A percentile compares a stretch with the other conserved stretches of the same genome.
These are phyloP conservation scores for Xylaria digitata DNA, from an alignment of 2,329 filamentous ascomycete genomes.

Conservation along the genomic window DNA sequence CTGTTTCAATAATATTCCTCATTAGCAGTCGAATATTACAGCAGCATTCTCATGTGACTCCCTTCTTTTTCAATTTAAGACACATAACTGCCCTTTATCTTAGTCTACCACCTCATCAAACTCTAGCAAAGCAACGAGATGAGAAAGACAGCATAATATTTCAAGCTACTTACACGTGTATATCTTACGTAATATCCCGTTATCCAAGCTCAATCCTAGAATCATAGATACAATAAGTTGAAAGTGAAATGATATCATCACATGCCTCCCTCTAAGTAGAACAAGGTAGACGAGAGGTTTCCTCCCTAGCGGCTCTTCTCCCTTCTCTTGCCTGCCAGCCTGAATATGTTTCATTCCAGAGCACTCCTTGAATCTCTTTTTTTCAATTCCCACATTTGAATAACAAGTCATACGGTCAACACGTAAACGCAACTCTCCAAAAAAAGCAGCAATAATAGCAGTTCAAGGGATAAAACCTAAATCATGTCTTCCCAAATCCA, in stretches of 20 bases:
- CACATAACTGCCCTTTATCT: neutral
- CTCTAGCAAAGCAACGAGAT: neutral
- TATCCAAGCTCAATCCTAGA: conserved; percentile 17
- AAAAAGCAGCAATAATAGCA: conserved; percentile 2
- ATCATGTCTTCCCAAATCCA: conserved; percentile 37
- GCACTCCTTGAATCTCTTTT: neutral
- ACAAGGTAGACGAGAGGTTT: neutral
- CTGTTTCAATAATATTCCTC: neutral
- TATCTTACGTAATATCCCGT: conserved; percentile 22
- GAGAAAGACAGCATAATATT: conserved; percentile 1
- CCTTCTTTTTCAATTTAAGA: neutral
- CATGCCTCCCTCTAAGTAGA: conserved; percentile 13
- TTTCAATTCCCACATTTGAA: conserved; percentile 9
- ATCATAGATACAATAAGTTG: conserved; percentile 22
- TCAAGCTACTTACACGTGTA: conserved; percentile 30
- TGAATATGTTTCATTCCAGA: neutral
- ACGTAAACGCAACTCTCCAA: neutral
- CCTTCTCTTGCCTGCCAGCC: neutral
- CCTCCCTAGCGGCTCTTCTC: neutral
- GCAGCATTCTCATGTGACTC: conserved; percentile 1
- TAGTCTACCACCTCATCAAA: neutral
- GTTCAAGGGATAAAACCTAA: neutral
- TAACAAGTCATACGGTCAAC: neutral
- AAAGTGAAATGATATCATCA: conserved; percentile 11
- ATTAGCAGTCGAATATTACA: neutral